Evolutionary conservation across 768 basidiomycete genomes (phyloP).

Genomic region (Botryobasidium botryosum): DNA sequence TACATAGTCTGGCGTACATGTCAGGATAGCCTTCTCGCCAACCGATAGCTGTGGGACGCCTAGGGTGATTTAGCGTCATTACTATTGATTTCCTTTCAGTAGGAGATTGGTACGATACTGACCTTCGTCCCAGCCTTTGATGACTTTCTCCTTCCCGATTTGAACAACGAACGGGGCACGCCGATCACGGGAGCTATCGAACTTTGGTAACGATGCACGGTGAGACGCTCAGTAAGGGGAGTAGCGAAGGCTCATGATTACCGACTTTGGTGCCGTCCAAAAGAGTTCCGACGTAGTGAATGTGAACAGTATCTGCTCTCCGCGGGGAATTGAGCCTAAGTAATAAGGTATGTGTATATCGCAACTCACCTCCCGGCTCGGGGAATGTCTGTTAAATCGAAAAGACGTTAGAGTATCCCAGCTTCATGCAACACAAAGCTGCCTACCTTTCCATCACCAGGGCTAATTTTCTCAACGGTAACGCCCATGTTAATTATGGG

Average conservation of each 20-base stretch:
- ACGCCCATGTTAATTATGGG: neutral
- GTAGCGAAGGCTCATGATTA: no score
- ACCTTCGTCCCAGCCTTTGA: slow-evolving; percentile 88
- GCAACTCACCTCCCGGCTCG: slow-evolving; percentile 46
- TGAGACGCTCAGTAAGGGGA: no score
- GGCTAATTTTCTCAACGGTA: neutral
- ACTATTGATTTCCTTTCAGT: neutral
- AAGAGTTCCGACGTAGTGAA: slow-evolving; percentile 70
- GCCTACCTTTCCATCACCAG: slow-evolving; percentile 2
- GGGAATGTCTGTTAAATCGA: slow-evolving; percentile 31
- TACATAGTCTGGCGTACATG: slow-evolving; percentile 61
- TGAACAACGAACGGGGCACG: slow-evolving; percentile 41
- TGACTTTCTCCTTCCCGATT: slow-evolving; percentile 70
- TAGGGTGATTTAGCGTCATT: slow-evolving; percentile 17
- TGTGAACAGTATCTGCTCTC: slow-evolving; percentile 43
- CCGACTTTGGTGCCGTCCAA: slow-evolving; percentile 39
- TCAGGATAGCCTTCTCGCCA: slow-evolving; percentile 55
- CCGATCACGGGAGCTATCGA: slow-evolving; percentile 24
- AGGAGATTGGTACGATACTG: slow-evolving; percentile 13
- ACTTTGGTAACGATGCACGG: slow-evolving; percentile 1
- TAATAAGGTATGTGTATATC: slow-evolving; percentile 7
- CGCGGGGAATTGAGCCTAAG: slow-evolving; percentile 2
- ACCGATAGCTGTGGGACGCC: slow-evolving; percentile 63
- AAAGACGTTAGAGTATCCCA: neutral
- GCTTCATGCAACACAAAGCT: neutral